Conservation (phyloP, 805 yeast species). For the Diddensiella transvaalensis region DNA sequence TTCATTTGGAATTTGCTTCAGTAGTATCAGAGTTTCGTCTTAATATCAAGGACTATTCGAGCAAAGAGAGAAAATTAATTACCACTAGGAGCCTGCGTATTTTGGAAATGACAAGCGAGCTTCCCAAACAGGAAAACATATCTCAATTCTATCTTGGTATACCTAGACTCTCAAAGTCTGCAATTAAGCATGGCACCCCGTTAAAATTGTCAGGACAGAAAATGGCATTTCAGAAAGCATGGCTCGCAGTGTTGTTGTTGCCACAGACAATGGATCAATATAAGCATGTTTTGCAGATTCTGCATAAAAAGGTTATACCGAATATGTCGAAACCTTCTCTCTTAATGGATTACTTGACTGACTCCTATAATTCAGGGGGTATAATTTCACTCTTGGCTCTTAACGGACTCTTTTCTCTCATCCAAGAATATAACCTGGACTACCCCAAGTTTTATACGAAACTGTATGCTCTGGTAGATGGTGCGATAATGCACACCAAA, state of each 20-base stretch:
- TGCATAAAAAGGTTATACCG: constrained; percentile 86
- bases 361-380: constrained; percentile 64
- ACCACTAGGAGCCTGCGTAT: not conserved
- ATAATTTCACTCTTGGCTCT: constrained; percentile 72
- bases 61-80: constrained; percentile 18
- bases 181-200: constrained; percentile 36
- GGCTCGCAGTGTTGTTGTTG: constrained; percentile 55
- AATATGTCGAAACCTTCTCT: constrained; percentile 71
- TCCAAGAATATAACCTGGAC: constrained; percentile 78
- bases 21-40: no score
- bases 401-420: constrained; percentile 82
- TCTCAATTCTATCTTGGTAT: constrained; percentile 17
- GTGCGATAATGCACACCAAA: constrained; percentile 67
- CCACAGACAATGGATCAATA: constrained; percentile 53
- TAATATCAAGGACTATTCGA: constrained; percentile 32
- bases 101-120: constrained; percentile 1
- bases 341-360: constrained; percentile 91
- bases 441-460: constrained; percentile 87
- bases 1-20: constrained; percentile 50
- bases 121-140: constrained; percentile 27
- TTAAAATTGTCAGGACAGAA: constrained; percentile 47
- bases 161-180: constrained; percentile 23
- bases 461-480: constrained; percentile 75
- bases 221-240: constrained; percentile 63
- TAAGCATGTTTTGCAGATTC: constrained; percentile 60